Evolutionary conservation across 805 yeast genomes (phyloP).

Genomic region (Cyberlindnera veronae): DNA sequence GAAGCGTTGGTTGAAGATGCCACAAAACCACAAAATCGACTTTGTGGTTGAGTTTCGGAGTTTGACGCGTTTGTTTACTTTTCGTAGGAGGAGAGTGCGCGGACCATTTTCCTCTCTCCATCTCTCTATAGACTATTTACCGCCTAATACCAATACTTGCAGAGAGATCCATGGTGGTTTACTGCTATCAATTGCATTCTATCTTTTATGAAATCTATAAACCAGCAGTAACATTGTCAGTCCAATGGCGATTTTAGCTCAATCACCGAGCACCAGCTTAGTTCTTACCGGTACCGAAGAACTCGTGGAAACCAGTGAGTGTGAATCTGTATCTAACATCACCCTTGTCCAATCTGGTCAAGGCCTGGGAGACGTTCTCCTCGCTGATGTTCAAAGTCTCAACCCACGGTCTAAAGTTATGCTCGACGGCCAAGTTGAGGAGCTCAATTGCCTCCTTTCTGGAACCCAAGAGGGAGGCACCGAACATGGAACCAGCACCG

Average conservation of each 20-base stretch:
- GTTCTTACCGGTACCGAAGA: conserved; percentile 30
- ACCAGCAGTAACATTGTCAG: neutral
- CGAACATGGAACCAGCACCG: conserved; percentile 45
- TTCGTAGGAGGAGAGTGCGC: too few relatives aligned
- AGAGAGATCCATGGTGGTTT: too few relatives aligned
- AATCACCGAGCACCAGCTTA: neutral
- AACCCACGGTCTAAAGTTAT: conserved; percentile 58
- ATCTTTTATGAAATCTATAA: neutral
- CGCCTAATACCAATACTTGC: too few relatives aligned
- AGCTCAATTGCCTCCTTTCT: conserved; percentile 63
- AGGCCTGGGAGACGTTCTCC: conserved; percentile 50
- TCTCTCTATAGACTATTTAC: too few relatives aligned
- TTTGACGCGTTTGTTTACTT: too few relatives aligned
- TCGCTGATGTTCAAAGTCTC: conserved; percentile 55
- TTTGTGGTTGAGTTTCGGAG: too few relatives aligned
- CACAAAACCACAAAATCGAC: too few relatives aligned
- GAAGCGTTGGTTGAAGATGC: too few relatives aligned
- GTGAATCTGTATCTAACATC: conserved; percentile 65
- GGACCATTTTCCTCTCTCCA: too few relatives aligned
- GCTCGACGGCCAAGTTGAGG: conserved; percentile 59
- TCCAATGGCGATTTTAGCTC: neutral
- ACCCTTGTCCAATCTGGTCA: conserved; percentile 50
- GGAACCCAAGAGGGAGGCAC: conserved; percentile 59
- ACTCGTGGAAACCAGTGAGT: conserved; percentile 47
- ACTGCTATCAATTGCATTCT: too few relatives aligned